Evolutionary conservation across 768 basidiomycete species (phyloP), one percentile per base, ranked within the genome.

Genomic region (Pholiota microspora): DNA sequence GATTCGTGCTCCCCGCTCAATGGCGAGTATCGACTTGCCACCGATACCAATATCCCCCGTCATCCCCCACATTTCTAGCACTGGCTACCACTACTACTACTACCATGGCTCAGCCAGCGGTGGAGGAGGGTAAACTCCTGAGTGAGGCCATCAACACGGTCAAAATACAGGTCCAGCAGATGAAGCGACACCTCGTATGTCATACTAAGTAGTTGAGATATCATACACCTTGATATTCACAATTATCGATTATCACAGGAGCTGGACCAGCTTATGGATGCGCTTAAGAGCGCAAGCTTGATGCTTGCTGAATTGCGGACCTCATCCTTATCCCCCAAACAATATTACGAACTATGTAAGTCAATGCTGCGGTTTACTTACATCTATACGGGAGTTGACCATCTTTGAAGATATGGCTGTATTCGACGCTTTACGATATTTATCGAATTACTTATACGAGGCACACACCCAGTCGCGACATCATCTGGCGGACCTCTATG

Each of bases 281-380:
- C 94, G 10, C 79, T 98, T 64, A 98, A 99, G 76, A 89, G 89
- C 55, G 95, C 97, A 2, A 97, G 94, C 66, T 81, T 94, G 54
- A 98, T 98, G 96, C 84, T 99, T 48, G 92, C 94, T 9, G 97
- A 98, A 67, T 79, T 98, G 21, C 82, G 97, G 53, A 98, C 96
- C 0, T 94, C 91, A 1, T 92, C 92, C 8, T 78, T 98, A 60
- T 89, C 91, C 1, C 92, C 94, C 9, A 99, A 99, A 67, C 94
- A 98, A 67, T 99, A 99, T 72, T 98, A 98, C 69, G 97, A 98
- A 75, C 85, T 98, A 31, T 98, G 94, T 96, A 57, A 60, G 87
- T 71, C 40, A 49, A 29, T 57, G 49, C 51, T 53, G 49, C 54
- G 56, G 58, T 59, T 28, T 45, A 36, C 16, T 28, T 45, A 36